Conservation (phyloP, 1,139 yeast genomes). For the Spencermartinsiella ligniputridi region DNA sequence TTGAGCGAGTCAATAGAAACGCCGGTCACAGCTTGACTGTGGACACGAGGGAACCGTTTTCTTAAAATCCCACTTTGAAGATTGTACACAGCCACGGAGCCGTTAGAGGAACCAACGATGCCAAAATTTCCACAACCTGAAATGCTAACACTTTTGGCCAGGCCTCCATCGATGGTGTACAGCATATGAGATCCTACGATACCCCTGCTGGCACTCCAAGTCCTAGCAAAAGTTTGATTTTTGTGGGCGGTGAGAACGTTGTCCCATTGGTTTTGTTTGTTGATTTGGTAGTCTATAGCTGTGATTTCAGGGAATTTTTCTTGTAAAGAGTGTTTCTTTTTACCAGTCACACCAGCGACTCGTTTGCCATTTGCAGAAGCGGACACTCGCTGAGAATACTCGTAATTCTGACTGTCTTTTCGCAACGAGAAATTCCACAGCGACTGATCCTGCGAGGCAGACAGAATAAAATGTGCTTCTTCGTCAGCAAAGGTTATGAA, state of each 20-base stretch:
- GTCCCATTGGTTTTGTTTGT: slow-evolving; percentile 92
- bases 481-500: slow-evolving; percentile 72
- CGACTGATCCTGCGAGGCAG: slow-evolving; percentile 83
- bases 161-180: slow-evolving; percentile 69
- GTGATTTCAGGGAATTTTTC: slow-evolving; percentile 77
- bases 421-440: slow-evolving; percentile 90
- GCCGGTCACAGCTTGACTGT: slow-evolving; percentile 82
- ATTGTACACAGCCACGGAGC: slow-evolving; percentile 86
- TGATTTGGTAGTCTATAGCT: slow-evolving; percentile 66
- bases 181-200: slow-evolving; percentile 74
- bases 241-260: slow-evolving; percentile 89
- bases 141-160: slow-evolving; percentile 75
- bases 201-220: slow-evolving; percentile 85
- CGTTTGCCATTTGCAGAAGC: slow-evolving; percentile 53
- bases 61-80: slow-evolving; percentile 84
- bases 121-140: slow-evolving; percentile 96
- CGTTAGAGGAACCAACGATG: slow-evolving; percentile 83
- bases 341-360: slow-evolving; percentile 49
- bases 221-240: slow-evolving; percentile 77
- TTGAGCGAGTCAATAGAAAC: slow-evolving; percentile 88
- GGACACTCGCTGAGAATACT: slow-evolving; percentile 60
- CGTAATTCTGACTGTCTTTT: slow-evolving; percentile 95
- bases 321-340: slow-evolving; percentile 34
- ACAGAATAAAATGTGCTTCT: slow-evolving; percentile 75
- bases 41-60: slow-evolving; percentile 55